Evolutionary conservation across 2,329 filamentous ascomycete species (phyloP).

Genomic region (Colletotrichum camelliae): DNA sequence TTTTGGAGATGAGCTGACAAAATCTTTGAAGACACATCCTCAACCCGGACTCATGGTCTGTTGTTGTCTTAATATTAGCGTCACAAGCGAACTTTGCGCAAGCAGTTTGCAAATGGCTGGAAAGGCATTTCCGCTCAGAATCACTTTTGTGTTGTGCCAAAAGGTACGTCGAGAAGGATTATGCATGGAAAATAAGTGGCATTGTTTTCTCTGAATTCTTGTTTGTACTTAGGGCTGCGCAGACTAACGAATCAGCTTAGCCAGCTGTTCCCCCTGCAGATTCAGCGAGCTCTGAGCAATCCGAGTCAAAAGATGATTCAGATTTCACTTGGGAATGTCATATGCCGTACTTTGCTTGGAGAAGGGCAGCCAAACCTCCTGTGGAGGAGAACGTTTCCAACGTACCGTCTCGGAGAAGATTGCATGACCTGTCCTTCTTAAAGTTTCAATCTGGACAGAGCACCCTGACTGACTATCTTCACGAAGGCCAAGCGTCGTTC

Average conservation of each 20-base stretch:
- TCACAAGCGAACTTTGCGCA: not conserved
- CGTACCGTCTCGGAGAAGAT: not conserved
- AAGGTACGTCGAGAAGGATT: not conserved
- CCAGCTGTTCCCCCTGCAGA: not conserved
- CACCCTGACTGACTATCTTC: not conserved
- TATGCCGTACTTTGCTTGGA: not conserved
- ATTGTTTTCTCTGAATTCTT: not conserved
- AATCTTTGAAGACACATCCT: not conserved
- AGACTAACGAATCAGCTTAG: not conserved
- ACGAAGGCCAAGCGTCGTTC: not conserved
- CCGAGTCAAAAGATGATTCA: not conserved
- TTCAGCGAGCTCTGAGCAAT: not conserved
- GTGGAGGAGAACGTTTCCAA: not conserved
- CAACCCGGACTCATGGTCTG: not conserved
- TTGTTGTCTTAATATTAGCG: not conserved
- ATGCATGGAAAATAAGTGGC: not conserved
- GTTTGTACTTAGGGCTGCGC: not conserved
- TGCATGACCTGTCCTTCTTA: not conserved
- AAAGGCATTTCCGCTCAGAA: not conserved
- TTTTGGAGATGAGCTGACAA: not conserved
- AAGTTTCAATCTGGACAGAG: not conserved
- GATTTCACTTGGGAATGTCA: not conserved
- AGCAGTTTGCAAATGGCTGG: not conserved
- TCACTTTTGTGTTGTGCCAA: not conserved
- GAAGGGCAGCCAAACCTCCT: not conserved